A percentile compares a stretch with the other conserved stretches of the same genome.
phyloP scores from a whole-genome alignment of 176 grass and related monocot species.

The Phoenix roebelenii region DNA sequence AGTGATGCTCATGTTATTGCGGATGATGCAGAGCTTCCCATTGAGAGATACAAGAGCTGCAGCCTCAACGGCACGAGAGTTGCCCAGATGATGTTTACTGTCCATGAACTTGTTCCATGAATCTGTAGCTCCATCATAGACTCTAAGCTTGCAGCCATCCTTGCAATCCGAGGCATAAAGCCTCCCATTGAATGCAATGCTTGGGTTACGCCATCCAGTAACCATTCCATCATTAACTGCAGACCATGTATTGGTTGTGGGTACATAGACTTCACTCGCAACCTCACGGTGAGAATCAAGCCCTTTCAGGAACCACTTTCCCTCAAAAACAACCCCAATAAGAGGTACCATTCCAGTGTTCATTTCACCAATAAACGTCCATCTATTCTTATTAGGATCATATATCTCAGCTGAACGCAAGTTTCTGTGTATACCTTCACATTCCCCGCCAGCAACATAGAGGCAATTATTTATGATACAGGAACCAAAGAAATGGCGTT shows the following conservation, averaged over 20 bases:
- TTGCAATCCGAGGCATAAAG: conserved; percentile 7
- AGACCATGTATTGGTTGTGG: conserved; percentile 6
- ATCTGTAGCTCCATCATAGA: neutral
- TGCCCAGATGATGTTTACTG: no score
- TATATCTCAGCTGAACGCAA: conserved; percentile 78
- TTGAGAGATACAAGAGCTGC: no score
- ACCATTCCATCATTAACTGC: neutral
- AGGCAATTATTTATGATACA: conserved; percentile 88
- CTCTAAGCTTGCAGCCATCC: conserved; percentile 1
- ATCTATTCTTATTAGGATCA: conserved; percentile 74
- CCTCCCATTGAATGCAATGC: conserved; percentile 11
- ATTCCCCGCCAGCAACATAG: conserved; percentile 87
- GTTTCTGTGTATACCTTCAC: conserved; percentile 72
- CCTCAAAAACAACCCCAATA: conserved; percentile 1
- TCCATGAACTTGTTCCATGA: no score
- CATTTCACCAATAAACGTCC: conserved; percentile 68
- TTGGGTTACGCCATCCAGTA: neutral
- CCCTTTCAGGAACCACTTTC: conserved; percentile 8
- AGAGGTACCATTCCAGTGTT: conserved; percentile 14
- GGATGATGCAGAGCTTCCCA: no score
- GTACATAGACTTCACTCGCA: neutral
- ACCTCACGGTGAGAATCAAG: neutral
- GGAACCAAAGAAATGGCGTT: conserved; percentile 73
- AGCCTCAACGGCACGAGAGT: no score
- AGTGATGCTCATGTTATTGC: no score